Evolutionary conservation across 129 eudicot genomes (phyloP).

Genomic region (Smallanthus sonchifolius): DNA sequence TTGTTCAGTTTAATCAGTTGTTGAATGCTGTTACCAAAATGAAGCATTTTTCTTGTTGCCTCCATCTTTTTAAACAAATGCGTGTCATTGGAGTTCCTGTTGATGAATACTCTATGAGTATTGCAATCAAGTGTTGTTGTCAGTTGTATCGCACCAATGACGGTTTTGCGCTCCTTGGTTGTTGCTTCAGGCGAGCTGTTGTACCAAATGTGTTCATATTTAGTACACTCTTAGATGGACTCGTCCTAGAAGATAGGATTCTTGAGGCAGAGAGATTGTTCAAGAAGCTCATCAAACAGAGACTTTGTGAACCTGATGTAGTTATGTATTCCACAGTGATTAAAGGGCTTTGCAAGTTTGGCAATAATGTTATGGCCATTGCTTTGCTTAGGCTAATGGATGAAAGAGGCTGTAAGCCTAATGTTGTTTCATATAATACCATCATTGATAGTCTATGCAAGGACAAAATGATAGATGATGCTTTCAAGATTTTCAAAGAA

Average conservation of each 20-base stretch:
- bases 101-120: not conserved
- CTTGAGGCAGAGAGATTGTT: conserved; percentile 5
- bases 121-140: conserved; percentile 12
- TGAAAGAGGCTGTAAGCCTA: conserved; percentile 7
- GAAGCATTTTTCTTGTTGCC: not conserved
- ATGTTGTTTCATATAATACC: not conserved
- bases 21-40: not conserved
- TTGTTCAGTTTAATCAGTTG: not conserved
- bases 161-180: not conserved
- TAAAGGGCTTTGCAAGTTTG: conserved; percentile 19
- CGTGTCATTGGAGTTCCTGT: not conserved
- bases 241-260: not conserved
- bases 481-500: not conserved
- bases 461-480: conserved; percentile 15
- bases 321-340: not conserved
- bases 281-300: conserved; percentile 3
- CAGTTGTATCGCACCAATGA: not conserved
- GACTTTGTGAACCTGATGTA: not conserved
- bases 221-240: not conserved
- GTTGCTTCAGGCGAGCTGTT: not conserved
- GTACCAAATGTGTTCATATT: not conserved
- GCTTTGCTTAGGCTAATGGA: conserved; percentile 5
- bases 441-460: conserved; percentile 17
- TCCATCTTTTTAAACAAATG: conserved; percentile 1
- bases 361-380: not conserved